Evolutionary conservation across 768 basidiomycete species (phyloP).

Genomic region (Mycena vitilis): DNA sequence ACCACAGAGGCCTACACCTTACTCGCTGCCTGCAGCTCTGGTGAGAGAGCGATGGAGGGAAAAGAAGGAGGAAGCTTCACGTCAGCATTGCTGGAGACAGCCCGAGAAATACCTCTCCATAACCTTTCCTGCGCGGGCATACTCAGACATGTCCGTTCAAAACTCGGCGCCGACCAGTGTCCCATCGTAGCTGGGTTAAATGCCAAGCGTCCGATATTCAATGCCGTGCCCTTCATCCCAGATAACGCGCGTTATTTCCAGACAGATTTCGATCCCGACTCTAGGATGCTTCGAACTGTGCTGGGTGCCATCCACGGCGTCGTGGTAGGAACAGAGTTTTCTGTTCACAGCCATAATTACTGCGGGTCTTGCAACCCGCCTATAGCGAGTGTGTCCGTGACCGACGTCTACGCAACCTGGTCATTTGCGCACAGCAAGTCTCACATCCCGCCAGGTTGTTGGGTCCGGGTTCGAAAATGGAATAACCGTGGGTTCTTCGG

Average conservation of each 20-base stretch:
- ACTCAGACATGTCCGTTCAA: slow-evolving; percentile 52
- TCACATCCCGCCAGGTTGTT: slow-evolving; percentile 54
- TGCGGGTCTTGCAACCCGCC: slow-evolving; percentile 66
- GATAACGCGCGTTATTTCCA: slow-evolving; percentile 59
- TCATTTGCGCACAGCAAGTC: slow-evolving; percentile 58
- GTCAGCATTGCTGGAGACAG: slow-evolving; percentile 58
- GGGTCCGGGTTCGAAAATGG: slow-evolving; percentile 64
- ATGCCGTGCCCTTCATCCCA: slow-evolving; percentile 64
- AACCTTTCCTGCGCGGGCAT: slow-evolving; percentile 61
- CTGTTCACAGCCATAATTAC: slow-evolving; percentile 70
- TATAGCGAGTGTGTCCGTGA: slow-evolving; percentile 60
- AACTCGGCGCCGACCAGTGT: slow-evolving; percentile 55
- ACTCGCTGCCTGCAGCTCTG: slow-evolving; percentile 66
- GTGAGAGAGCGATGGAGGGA: slow-evolving; percentile 67
- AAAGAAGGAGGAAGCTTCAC: slow-evolving; percentile 75
- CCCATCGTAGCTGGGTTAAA: slow-evolving; percentile 62
- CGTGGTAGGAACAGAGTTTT: slow-evolving; percentile 69
- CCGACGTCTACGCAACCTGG: slow-evolving; percentile 68
- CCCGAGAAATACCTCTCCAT: slow-evolving; percentile 61
- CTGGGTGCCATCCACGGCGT: slow-evolving; percentile 73
- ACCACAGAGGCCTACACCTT: slow-evolving; percentile 57
- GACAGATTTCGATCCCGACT: slow-evolving; percentile 50
- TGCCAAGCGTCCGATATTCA: slow-evolving; percentile 63
- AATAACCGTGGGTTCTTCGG: slow-evolving; percentile 67
- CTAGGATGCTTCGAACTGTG: slow-evolving; percentile 56